Evolutionary conservation across 306 rosid genomes (phyloP), one percentile per base, ranked within the genome.

Genomic region (Citrullus amarus): DNA sequence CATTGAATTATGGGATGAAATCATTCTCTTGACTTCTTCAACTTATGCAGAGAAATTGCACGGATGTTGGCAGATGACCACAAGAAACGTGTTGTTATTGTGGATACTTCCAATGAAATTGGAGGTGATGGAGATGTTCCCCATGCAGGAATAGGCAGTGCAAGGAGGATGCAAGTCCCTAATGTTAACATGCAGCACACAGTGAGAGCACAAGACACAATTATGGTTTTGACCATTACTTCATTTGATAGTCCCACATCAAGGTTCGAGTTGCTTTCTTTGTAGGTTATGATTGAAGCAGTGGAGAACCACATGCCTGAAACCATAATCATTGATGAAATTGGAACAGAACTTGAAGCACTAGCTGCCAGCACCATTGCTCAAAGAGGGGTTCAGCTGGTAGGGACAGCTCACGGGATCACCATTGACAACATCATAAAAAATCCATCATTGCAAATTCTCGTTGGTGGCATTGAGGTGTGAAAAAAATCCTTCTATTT

Each of bases 91-190:
- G 99, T 96, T 57, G 93, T 96, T 73, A 96, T 96, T 81, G 97
- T 96, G 77, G 99, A 96, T 86, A 92, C 99, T 6, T 96, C 99
- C 43, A 96, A 96, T 78, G 98, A 96, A 83, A 96, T 96, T 79
- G 98, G 97, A 73, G 99, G 99, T 79, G 99, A 96, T 77, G 99
- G 99, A 63, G 99, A 96, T 85, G 86, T 96, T 51, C 99, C 99
- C 51, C 99, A 96, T 77, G 87, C 88, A 28, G 99, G 99, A 77
- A 96, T 96, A 82, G 99, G 97, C 76, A 87, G 86, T 65, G 97
- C 99, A 34, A 92, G 99, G 85, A 91, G 99, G 89, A 92, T 96
- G 99, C 99, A 96, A 88, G 99, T 96, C 81, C 97, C 99, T 14
- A 92, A 96, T 41, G 99, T 96, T 4, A 86, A 96, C 78, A 85